Percentiles rank a stretch among this genome's conserved stretches.
Evolutionary conservation across 1,284 basidiomycete species (phyloP).

Genomic region (Trichosporon sp.): DNA sequence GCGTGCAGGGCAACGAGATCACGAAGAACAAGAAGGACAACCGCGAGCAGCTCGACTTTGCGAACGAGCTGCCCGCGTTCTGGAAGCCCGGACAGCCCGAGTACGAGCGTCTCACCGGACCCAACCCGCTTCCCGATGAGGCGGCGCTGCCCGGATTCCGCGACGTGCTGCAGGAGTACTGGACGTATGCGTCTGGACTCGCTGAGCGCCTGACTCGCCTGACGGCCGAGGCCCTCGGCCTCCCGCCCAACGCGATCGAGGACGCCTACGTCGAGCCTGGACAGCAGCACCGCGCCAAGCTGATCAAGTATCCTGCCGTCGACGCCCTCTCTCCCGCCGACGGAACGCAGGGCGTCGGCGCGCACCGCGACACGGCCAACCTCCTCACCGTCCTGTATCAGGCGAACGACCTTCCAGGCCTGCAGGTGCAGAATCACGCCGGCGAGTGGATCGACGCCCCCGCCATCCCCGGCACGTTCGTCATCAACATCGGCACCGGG

Average conservation of each 20-base stretch:
- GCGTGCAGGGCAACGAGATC: slow-evolving; percentile 33
- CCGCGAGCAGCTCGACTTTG: slow-evolving; percentile 35
- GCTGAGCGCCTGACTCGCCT: slow-evolving; percentile 27
- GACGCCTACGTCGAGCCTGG: slow-evolving; percentile 24
- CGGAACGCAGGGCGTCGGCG: slow-evolving; percentile 33
- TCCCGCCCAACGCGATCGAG: slow-evolving; percentile 22
- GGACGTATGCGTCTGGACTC: slow-evolving; percentile 21
- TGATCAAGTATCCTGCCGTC: slow-evolving; percentile 34
- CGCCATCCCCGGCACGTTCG: slow-evolving; percentile 66
- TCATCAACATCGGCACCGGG: slow-evolving; percentile 82
- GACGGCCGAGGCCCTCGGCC: slow-evolving; percentile 28
- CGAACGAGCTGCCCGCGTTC: slow-evolving; percentile 30
- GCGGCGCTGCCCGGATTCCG: slow-evolving; percentile 26
- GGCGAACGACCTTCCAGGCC: slow-evolving; percentile 55
- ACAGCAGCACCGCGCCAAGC: slow-evolving; percentile 35
- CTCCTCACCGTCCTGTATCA: slow-evolving; percentile 72
- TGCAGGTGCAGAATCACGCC: slow-evolving; percentile 70
- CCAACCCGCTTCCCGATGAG: slow-evolving; percentile 28
- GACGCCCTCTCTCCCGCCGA: slow-evolving; percentile 26
- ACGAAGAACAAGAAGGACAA: slow-evolving; percentile 36
- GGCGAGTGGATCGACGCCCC: slow-evolving; percentile 68
- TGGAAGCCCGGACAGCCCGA: slow-evolving; percentile 28
- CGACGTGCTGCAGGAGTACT: slow-evolving; percentile 22
- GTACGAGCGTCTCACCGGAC: slow-evolving; percentile 30
- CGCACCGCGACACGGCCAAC: slow-evolving; percentile 33